Evolutionary conservation across 306 rosid genomes (phyloP), one percentile per base, ranked within the genome.

Genomic region (Castanea sativa): DNA sequence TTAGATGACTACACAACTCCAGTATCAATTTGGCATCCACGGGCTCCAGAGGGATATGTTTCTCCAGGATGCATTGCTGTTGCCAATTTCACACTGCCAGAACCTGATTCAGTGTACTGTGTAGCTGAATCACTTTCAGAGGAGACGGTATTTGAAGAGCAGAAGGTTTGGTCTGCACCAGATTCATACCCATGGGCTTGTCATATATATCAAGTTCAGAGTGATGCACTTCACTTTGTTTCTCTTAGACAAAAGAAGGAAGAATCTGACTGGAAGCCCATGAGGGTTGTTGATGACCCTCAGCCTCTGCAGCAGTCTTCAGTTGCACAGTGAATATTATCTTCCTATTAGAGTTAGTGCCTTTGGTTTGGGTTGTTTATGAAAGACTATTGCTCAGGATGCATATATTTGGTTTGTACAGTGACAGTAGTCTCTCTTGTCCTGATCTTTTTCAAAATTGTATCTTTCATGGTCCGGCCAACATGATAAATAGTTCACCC

Each of bases 161-260:
- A 88, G 56, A 90, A 91, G 87, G 78, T 93, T 61, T 95, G 99
- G 99, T 91, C 94, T 43, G 85, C 96, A 33, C 91, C 91, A 15
- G 98, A 90, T 71, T 82, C 99, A 0, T 95, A 93, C 79, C 99
- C 99, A 15, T 95, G 99, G 99, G 85, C 87, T 14, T 93, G 97
- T 83, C 89, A 91, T 82, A 79, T 95, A n/a, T 91, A 95, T 84
- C 99, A 89, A 87, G 90, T 90, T 67, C 87, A 82, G 75, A 93
- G 98, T 32, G 98, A 89, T 63, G 99, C 99, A 12, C 91, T 95
- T 84, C 99, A 91, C 82, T 93, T 93, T 69, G 86, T 91, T 74
- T 92, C 96, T 68, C 83, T 93, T 16, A 86, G 99, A 81, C 96
- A 87, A 83, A 79, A 33, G 84, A 90, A 88, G 85, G 97, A 91